Conservation (phyloP, 306 rosid species). For the Echinosophora koreensis region DNA sequence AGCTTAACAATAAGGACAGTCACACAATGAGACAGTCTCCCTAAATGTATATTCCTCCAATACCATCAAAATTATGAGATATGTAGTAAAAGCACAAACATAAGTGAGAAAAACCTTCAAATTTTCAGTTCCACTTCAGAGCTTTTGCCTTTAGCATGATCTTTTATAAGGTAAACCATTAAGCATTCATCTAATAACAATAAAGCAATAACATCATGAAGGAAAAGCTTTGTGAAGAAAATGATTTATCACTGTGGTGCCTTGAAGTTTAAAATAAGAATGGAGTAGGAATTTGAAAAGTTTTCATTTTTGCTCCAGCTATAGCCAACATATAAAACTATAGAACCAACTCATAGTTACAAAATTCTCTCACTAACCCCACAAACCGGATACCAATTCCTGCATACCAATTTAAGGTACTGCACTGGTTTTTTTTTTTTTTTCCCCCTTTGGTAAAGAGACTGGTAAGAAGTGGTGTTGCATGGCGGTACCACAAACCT, state of each 20-base stretch:
- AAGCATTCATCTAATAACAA: constrained; percentile 1
- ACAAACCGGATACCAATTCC: not conserved
- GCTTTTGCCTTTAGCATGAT: constrained; percentile 3
- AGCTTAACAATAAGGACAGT: not conserved
- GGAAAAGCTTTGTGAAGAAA: not conserved
- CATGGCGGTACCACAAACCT: too few species aligned
- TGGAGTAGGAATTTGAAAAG: not conserved
- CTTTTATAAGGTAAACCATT: constrained; percentile 13
- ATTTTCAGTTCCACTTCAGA: constrained; percentile 12
- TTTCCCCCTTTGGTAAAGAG: not conserved
- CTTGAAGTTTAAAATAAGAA: not conserved
- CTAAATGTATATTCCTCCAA: constrained; percentile 1
- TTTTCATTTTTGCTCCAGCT: not conserved
- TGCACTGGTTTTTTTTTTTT: too few species aligned
- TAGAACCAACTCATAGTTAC: not conserved
- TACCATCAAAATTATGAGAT: not conserved
- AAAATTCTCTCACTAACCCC: not conserved
- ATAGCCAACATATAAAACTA: not conserved
- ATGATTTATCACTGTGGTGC: constrained; percentile 19
- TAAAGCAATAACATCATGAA: not conserved
- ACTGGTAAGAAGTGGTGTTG: not conserved
- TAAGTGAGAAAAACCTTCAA: constrained; percentile 4
- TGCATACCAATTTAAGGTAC: not conserved
- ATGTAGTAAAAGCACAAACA: not conserved
- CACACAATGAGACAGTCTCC: not conserved